Evolutionary conservation across 371 early-diverging fungal species (phyloP), one percentile per base, ranked within the genome.

Genomic region (Mucor mucedo): DNA sequence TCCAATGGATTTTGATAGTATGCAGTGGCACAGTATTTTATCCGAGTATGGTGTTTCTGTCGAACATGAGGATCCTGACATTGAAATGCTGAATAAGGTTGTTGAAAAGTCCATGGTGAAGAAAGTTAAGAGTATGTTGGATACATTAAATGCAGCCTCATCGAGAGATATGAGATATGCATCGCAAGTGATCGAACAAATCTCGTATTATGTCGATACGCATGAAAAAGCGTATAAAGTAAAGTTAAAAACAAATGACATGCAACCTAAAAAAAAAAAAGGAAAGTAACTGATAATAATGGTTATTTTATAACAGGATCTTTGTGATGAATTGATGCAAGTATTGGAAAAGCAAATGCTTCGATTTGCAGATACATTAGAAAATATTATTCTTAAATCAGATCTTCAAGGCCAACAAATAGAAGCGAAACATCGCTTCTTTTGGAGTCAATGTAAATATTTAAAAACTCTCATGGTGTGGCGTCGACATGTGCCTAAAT

Each of bases 61-160:
- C 6, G 72, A 70, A 41, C 77, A 80, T 44, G 84, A 80, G 35
- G 83, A 87, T 52, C 77, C 85, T 32, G 88, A 88, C 57, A 69
- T 71, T 27, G 78, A 77, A 35, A 60, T 90, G 58, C 63, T 90
- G 62, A 78, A 77, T 54, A 86, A 86, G 65, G 76, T 85, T 0
- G 85, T 88, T 4, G 84, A 78, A 60, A 82, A 82, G 48, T 58
- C 68, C 9, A 53, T 82, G 30, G 62, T 78, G 6, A 79, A 72
- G 38, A 73, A 71, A 16, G 42, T 78, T 33, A 76, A 69, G 27
- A 62, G 50, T 39, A 42, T 78, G 62, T 49, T 79, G 63, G 73
- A 72, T 44, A 71, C 69, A 9, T 33, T 82, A 32, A 61, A 82
- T 47, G 63, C 53, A 0, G 68, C 65, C 2, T 79, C 83, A 2